Evolutionary conservation across 2,329 filamentous ascomycete genomes (phyloP).

Genomic region (Hawksworthiomyces lignivorus): DNA sequence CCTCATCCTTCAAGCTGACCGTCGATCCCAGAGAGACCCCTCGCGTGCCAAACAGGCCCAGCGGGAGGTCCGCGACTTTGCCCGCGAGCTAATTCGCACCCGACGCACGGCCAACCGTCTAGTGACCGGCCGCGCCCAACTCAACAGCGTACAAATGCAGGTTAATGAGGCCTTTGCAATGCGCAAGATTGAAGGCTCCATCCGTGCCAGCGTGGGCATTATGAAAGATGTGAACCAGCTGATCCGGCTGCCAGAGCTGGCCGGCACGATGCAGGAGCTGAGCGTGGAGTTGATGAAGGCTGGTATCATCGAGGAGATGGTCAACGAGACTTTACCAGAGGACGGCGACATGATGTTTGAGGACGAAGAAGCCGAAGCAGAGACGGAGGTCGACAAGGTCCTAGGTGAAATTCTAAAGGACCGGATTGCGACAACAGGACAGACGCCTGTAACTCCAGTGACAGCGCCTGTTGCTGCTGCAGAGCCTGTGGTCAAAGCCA

Average conservation of each 20-base stretch:
- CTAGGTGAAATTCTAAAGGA: slow-evolving; percentile 85
- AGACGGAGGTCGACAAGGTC: slow-evolving; percentile 84
- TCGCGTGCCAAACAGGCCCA: slow-evolving; percentile 70
- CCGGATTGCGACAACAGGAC: slow-evolving; percentile 58
- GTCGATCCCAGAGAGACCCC: slow-evolving; percentile 72
- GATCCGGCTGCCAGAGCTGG: slow-evolving; percentile 76
- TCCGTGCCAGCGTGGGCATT: slow-evolving; percentile 77
- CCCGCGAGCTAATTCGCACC: slow-evolving; percentile 75
- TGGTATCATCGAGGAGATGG: slow-evolving; percentile 97
- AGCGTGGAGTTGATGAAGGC: slow-evolving; percentile 85
- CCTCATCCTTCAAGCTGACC: slow-evolving; percentile 75
- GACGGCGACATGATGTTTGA: slow-evolving; percentile 58
- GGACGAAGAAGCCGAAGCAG: slow-evolving; percentile 67
- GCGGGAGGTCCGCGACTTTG: slow-evolving; percentile 79
- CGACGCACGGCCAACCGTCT: slow-evolving; percentile 69
- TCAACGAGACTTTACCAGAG: slow-evolving; percentile 75
- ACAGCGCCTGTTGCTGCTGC: slow-evolving; percentile 36
- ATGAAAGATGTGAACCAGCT: slow-evolving; percentile 95
- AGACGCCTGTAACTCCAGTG: slow-evolving; percentile 47
- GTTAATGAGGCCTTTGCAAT: slow-evolving; percentile 94
- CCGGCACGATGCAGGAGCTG: slow-evolving; percentile 81
- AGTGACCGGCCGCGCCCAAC: slow-evolving; percentile 81
- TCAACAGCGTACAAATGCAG: slow-evolving; percentile 92
- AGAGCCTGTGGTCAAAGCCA: slow-evolving; percentile 34
- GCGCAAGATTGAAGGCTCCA: slow-evolving; percentile 89